Conservation (phyloP, 2,329 filamentous ascomycete species). For the Rutstroemia sp. region DNA sequence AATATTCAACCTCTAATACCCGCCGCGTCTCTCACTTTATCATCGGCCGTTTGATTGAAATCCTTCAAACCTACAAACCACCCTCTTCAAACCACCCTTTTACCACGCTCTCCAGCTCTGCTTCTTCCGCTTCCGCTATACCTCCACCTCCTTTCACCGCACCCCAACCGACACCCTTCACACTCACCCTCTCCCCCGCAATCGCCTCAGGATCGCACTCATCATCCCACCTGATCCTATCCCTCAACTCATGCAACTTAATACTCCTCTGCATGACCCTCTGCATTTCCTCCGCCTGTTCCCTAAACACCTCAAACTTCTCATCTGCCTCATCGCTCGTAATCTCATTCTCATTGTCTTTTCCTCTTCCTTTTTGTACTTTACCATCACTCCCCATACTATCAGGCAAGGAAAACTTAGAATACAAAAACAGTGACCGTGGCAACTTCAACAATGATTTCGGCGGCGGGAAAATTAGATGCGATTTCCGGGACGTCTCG, state of each 20-base stretch:
- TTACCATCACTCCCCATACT: too few species aligned
- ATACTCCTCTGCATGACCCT: conserved; percentile 24
- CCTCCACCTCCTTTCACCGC: background rate
- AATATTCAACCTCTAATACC: too few species aligned
- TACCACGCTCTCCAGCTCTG: background rate
- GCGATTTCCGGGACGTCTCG: conserved; percentile 10
- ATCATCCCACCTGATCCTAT: background rate
- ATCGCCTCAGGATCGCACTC: conserved; percentile 15
- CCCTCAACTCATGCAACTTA: conserved; percentile 14
- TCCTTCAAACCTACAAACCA: background rate
- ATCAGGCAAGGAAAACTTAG: background rate
- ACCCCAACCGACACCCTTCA: background rate
- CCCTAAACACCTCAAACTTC: background rate
- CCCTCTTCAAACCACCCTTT: background rate
- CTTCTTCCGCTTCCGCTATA: background rate
- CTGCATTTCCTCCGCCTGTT: conserved; percentile 22
- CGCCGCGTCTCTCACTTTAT: too few species aligned
- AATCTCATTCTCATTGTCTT: background rate
- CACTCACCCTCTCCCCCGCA: conserved; percentile 17
- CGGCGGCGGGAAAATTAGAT: conserved; percentile 22
- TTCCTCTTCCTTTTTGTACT: too few species aligned
- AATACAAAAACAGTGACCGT: conserved; percentile 18
- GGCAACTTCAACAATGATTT: conserved; percentile 21
- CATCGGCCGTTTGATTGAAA: too few species aligned
- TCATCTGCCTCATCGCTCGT: background rate